Conservation (phyloP, 106 monocot genomes). For the Phalaenopsis equestris region DNA sequence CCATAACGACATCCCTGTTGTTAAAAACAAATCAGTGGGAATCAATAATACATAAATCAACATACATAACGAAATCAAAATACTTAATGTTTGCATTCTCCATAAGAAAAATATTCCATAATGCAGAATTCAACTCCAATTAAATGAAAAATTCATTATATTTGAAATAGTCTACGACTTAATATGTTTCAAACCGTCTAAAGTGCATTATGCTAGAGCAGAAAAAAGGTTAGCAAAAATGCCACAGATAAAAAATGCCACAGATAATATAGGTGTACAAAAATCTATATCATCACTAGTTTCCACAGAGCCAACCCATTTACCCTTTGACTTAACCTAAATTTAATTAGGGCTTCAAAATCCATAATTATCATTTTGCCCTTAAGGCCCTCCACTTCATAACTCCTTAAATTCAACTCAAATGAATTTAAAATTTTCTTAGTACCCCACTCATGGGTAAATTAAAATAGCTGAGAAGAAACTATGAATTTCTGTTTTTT, state of each 20-base stretch:
- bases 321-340: no score
- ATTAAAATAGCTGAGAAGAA: no score
- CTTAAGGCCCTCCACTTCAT: no score
- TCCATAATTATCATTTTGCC: no score
- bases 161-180: neutral
- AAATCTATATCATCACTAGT: no score
- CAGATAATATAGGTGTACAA: neutral
- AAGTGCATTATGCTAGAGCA: neutral
- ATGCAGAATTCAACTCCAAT: neutral
- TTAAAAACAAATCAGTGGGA: neutral
- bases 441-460: no score
- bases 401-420: no score
- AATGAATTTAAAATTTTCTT: no score
- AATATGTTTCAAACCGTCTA: no score
- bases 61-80: neutral
- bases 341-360: no score
- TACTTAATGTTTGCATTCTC: neutral
- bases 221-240: neutral
- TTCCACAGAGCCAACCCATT: no score
- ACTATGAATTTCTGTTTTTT: no score
- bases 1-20: slow-evolving; percentile 72
- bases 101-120: neutral
- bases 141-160: neutral
- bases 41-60: neutral
- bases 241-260: neutral